phyloP scores from a whole-genome alignment of 2,329 filamentous ascomycete genomes.

The Immersiporthe knoxdaviesiana region DNA sequence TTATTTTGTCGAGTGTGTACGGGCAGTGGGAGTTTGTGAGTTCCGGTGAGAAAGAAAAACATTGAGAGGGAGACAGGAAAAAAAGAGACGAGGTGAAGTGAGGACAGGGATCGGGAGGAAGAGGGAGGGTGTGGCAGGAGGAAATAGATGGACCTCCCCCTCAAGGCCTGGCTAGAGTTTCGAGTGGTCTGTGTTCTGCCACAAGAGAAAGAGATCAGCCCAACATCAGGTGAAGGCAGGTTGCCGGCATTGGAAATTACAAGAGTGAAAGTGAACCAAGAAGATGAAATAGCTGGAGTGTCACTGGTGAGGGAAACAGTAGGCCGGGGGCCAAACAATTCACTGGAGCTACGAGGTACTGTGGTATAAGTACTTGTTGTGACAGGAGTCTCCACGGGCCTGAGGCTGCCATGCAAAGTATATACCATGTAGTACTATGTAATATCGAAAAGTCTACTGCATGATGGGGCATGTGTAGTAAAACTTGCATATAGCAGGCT shows the following conservation, averaged over 20 bases:
- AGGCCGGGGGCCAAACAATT: background rate
- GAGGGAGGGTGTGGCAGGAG: background rate
- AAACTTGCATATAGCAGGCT: no score
- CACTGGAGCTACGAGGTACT: background rate
- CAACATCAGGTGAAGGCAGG: background rate
- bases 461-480: constrained; percentile 1
- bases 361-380: background rate
- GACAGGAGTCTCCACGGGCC: background rate
- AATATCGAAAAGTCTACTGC: background rate
- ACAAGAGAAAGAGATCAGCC: background rate
- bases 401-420: background rate
- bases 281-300: background rate
- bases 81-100: constrained; percentile 3
- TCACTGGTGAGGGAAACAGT: background rate
- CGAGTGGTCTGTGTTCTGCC: background rate
- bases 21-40: background rate
- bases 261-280: background rate
- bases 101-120: background rate
- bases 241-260: background rate
- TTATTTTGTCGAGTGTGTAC: background rate
- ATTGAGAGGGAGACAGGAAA: background rate
- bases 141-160: background rate
- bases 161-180: background rate
- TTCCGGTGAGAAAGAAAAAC: no score
- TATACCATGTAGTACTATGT: no score